Evolutionary conservation across 805 yeast genomes (phyloP), one percentile per base, ranked within the genome.

Genomic region (Saccharomycopsis synnaedendra): DNA sequence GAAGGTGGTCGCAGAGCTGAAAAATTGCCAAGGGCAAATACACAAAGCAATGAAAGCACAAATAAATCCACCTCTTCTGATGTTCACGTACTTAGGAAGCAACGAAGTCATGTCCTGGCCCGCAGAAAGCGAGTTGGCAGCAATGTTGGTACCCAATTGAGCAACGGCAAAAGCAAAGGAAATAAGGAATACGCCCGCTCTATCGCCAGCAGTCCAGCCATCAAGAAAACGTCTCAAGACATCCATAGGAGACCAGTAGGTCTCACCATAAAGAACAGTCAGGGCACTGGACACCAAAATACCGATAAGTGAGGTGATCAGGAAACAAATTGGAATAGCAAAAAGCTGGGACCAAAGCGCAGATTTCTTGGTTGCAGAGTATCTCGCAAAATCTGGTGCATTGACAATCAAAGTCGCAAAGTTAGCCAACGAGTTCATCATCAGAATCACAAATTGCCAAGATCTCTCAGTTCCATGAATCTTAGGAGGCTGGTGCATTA

Each of bases 321-420:
- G 82, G 64, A 85, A 87, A 56, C 85, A 75, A 27, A 83, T 51
- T 35, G 96, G 95, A 52, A 88, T 77, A 2, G 90, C 70, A 38
- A 82, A 58, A 41, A 71, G 58, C 62, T 80, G 87, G 1, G 86
- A 72, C 62, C 71, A 68, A n/a, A 68, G 57, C 3, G 81, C 71
- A 27, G 76, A 66, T 40, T 57, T 62, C 45, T 73, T 69, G 28
- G 76, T 78, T 54, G 70, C 74, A 6, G 95, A 83, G 65, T 86
- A 82, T 63, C 96, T 76, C 30, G 95, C 74, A 64, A 87, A 87
- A 68, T 87, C 96, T 1, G 96, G 94, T 10, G 93, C 85, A 65
- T 87, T 87, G 46, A 83, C 75, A 58, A 88, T 83, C 58, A 87
- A 72, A n/a, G 96, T 83, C 4, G 95, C 93, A 59, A 87, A 87